phyloP scores from a whole-genome alignment of 164 flowering plant species.

The Hamamelis virginiana region DNA sequence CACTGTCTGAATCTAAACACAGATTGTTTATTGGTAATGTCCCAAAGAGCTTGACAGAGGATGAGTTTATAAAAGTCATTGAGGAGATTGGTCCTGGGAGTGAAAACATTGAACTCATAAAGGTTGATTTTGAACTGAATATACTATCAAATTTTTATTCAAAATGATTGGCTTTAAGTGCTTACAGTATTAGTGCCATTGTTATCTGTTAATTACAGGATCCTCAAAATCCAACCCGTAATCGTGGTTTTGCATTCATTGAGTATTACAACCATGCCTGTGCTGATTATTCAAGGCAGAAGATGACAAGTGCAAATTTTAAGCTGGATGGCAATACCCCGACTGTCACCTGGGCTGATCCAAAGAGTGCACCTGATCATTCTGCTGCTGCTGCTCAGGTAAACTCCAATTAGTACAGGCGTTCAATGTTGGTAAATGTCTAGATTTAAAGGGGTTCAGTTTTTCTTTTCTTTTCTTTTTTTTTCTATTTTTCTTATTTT shows the following conservation, averaged over 20 bases:
- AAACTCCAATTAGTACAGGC: constrained; percentile 7
- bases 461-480: no score
- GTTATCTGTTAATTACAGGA: constrained; percentile 52
- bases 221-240: constrained; percentile 77
- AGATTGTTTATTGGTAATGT: constrained; percentile 94
- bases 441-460: no score
- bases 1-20: constrained; percentile 82
- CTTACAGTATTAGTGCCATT: neutral
- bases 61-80: constrained; percentile 65
- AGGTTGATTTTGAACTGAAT: constrained; percentile 44
- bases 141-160: neutral
- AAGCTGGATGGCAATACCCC: constrained; percentile 87
- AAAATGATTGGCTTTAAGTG: neutral
- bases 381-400: constrained; percentile 89
- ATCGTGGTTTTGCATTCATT: constrained; percentile 95
- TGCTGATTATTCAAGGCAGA: constrained; percentile 94
- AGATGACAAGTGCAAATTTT: constrained; percentile 67
- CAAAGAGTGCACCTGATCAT: constrained; percentile 73
- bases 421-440: neutral
- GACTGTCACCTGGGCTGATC: constrained; percentile 95
- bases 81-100: constrained; percentile 88
- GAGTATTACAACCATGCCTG: constrained; percentile 96
- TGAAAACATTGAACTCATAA: constrained; percentile 83
- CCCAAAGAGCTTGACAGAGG: constrained; percentile 88
- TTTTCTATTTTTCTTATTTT: no score